Evolutionary conservation across 768 basidiomycete species (phyloP).

Genomic region (Fistulinella prunicolor): DNA sequence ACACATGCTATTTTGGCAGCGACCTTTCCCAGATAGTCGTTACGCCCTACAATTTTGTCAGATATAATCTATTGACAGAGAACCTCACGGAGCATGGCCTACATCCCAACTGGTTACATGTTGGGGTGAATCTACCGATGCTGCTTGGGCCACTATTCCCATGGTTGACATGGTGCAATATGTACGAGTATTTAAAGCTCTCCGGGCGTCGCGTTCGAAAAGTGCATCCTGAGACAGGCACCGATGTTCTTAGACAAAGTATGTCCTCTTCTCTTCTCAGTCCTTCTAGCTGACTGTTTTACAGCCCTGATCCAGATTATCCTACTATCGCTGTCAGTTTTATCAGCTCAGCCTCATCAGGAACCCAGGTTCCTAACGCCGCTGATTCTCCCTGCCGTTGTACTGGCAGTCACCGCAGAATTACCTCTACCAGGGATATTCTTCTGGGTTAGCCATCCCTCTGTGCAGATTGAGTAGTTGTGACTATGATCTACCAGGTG

Average conservation of each 20-base stretch:
- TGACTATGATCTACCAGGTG: conserved; percentile 15
- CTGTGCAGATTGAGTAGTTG: background rate
- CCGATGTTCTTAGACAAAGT: conserved; percentile 20
- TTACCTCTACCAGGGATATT: conserved; percentile 23
- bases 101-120: conserved; percentile 40
- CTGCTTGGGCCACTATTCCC: conserved; percentile 36
- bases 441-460: conserved; percentile 32
- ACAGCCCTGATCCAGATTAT: conserved; percentile 33
- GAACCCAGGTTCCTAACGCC: conserved; percentile 40
- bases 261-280: background rate
- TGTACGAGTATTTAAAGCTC: conserved; percentile 6
- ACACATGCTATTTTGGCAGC: conserved; percentile 35
- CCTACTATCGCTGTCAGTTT: conserved; percentile 24
- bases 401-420: conserved; percentile 28
- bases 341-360: conserved; percentile 39
- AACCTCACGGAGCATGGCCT: conserved; percentile 40
- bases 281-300: conserved; percentile 1
- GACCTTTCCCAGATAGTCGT: conserved; percentile 20
- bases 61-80: conserved; percentile 34
- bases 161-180: conserved; percentile 17
- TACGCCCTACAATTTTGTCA: conserved; percentile 38
- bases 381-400: conserved; percentile 32
- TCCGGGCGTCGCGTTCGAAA: background rate
- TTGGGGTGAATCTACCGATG: conserved; percentile 39
- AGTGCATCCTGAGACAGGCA: conserved; percentile 12